Evolutionary conservation across 306 rosid genomes (phyloP).

Genomic region (Medicago lupulina): DNA sequence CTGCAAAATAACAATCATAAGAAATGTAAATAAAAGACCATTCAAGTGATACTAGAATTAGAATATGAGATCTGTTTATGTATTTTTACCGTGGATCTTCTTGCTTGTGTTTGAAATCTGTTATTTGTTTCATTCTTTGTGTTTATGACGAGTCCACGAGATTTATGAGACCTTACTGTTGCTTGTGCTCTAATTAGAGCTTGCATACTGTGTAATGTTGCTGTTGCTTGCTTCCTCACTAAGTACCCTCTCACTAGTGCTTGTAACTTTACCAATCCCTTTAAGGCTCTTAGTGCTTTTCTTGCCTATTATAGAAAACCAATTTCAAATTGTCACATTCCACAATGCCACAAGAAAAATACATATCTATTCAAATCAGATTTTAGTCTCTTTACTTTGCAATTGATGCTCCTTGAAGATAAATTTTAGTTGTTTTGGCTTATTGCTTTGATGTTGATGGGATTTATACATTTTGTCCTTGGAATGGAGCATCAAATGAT

Average conservation of each 20-base stretch:
- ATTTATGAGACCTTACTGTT: constrained; percentile 76
- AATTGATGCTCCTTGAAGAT: too few relatives aligned
- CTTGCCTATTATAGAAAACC: constrained; percentile 64
- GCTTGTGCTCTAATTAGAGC: constrained; percentile 96
- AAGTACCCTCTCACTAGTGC: constrained; percentile 90
- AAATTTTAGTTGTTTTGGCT: too few relatives aligned
- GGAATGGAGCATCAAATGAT: too few relatives aligned
- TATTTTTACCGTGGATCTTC: constrained; percentile 67
- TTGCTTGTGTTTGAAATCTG: constrained; percentile 58
- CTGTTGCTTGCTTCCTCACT: constrained; percentile 86
- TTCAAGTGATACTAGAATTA: neutral
- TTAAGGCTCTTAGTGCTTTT: constrained; percentile 86
- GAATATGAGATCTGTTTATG: constrained; percentile 25
- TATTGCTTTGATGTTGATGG: too few relatives aligned
- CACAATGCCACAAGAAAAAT: neutral
- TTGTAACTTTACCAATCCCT: constrained; percentile 89
- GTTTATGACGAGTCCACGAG: constrained; percentile 44
- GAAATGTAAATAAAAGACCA: neutral
- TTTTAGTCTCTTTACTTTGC: too few relatives aligned
- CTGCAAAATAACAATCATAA: constrained; percentile 50
- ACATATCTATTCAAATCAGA: too few relatives aligned
- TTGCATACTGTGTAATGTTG: constrained; percentile 87
- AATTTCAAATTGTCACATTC: neutral
- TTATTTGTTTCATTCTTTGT: constrained; percentile 44
- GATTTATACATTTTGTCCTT: too few relatives aligned